phyloP scores from a whole-genome alignment of 192 early-diverging fungal species.

The Coemansia furcata region DNA sequence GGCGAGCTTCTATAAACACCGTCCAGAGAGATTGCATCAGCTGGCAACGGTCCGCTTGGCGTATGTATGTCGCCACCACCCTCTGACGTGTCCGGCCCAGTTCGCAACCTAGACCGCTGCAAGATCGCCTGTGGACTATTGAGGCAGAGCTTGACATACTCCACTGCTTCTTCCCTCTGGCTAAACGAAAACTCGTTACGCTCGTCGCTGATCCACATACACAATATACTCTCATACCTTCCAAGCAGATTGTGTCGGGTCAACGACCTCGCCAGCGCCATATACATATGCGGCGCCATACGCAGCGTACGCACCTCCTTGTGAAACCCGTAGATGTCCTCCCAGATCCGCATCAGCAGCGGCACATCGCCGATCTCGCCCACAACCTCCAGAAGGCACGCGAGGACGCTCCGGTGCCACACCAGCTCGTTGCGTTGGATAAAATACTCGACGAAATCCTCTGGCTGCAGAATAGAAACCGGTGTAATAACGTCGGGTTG shows the following conservation, averaged over 20 bases:
- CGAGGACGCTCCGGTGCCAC: slow-evolving; percentile 41
- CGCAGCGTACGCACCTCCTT: slow-evolving; percentile 21
- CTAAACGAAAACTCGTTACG: slow-evolving; percentile 29
- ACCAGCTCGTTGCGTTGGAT: slow-evolving; percentile 30
- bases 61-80: background rate
- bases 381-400: slow-evolving; percentile 18
- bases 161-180: slow-evolving; percentile 19
- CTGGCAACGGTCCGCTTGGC: background rate
- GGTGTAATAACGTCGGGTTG: background rate
- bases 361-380: slow-evolving; percentile 25
- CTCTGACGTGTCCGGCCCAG: background rate
- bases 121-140: background rate
- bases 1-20: background rate
- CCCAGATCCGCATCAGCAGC: slow-evolving; percentile 33
- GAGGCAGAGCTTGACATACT: slow-evolving; percentile 25
- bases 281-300: slow-evolving; percentile 34
- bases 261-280: slow-evolving; percentile 43
- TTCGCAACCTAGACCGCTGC: background rate
- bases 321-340: slow-evolving; percentile 19
- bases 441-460: slow-evolving; percentile 27
- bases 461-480: slow-evolving; percentile 22
- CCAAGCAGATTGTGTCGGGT: slow-evolving; percentile 23
- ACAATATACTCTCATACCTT: slow-evolving; percentile 17
- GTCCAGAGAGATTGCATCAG: background rate
- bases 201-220: slow-evolving; percentile 18